phyloP scores from a whole-genome alignment of 495 filamentous ascomycete genomes.

The Podospora comata region DNA sequence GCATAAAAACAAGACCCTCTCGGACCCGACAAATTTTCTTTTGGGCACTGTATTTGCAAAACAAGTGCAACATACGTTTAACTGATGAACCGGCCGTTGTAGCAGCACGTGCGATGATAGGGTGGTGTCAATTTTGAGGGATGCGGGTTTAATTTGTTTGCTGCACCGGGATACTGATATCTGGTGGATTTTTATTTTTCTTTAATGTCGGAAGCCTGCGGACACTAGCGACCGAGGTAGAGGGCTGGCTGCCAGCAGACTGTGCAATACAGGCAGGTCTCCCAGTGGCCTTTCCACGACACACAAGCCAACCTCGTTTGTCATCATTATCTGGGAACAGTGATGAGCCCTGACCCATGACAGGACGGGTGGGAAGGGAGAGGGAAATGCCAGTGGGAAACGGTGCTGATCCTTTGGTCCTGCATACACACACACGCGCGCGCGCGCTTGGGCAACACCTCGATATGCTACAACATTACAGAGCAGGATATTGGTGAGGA shows the following conservation, averaged over 20 bases:
- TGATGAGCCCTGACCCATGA: not conserved
- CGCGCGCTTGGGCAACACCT: not conserved
- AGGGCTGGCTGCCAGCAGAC: not conserved
- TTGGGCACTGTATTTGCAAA: slow-evolving; percentile 2
- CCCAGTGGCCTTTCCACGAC: not conserved
- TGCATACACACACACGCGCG: not conserved
- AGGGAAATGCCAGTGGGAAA: not conserved
- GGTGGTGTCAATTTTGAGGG: not conserved
- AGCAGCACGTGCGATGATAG: slow-evolving; percentile 8
- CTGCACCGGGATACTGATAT: slow-evolving; percentile 1
- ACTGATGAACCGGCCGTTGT: not conserved
- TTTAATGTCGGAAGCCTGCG: slow-evolving; percentile 9
- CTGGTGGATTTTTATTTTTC: slow-evolving; percentile 11
- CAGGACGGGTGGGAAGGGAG: not conserved
- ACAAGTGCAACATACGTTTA: not conserved
- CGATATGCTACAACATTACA: not conserved
- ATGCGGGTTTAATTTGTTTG: slow-evolving; percentile 15
- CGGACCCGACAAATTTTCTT: not conserved
- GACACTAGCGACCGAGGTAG: not conserved
- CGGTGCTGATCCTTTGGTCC: not conserved
- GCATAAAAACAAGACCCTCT: slow-evolving; percentile 35
- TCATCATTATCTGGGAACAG: not conserved
- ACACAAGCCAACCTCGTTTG: not conserved
- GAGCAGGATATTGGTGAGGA: not conserved
- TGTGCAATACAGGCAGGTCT: not conserved